phyloP scores from a whole-genome alignment of 2,329 filamentous ascomycete genomes.

The Dendryphion nanum region DNA sequence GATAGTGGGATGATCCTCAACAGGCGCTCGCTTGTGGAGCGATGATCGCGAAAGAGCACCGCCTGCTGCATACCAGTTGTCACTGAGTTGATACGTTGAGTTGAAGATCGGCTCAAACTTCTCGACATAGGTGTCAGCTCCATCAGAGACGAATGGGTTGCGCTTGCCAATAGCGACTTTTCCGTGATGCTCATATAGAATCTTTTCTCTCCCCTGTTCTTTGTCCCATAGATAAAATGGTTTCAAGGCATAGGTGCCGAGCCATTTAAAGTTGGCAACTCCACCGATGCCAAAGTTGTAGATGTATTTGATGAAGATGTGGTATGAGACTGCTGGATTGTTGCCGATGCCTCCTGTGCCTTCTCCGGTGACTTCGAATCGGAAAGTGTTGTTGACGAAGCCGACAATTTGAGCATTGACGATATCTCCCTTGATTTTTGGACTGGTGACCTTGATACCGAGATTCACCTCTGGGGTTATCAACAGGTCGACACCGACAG shows the following conservation, averaged over 20 bases:
- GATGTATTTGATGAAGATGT: constrained; percentile 2
- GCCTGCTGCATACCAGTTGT: too few species aligned
- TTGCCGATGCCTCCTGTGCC: constrained; percentile 3
- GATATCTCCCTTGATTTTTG: not conserved
- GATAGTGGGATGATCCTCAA: too few species aligned
- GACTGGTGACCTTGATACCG: constrained; percentile 5
- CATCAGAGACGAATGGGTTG: too few species aligned
- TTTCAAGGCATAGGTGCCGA: too few species aligned
- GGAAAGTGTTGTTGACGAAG: constrained; percentile 2
- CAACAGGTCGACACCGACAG: not conserved
- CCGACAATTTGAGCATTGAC: constrained; percentile 1
- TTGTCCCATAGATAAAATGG: too few species aligned
- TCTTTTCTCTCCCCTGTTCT: too few species aligned
- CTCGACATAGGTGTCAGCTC: too few species aligned
- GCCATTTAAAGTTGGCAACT: not conserved
- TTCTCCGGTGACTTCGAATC: too few species aligned
- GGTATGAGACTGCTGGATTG: not conserved
- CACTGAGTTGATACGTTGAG: too few species aligned
- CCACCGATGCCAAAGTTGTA: constrained; percentile 3
- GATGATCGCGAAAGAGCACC: constrained; percentile 2
- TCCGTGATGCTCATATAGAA: too few species aligned
- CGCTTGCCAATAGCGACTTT: too few species aligned
- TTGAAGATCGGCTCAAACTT: too few species aligned
- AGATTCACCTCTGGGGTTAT: constrained; percentile 3
- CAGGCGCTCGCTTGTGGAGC: constrained; percentile 1